phyloP scores from a whole-genome alignment of 2,329 filamentous ascomycete species.

The Colletotrichum sp. region DNA sequence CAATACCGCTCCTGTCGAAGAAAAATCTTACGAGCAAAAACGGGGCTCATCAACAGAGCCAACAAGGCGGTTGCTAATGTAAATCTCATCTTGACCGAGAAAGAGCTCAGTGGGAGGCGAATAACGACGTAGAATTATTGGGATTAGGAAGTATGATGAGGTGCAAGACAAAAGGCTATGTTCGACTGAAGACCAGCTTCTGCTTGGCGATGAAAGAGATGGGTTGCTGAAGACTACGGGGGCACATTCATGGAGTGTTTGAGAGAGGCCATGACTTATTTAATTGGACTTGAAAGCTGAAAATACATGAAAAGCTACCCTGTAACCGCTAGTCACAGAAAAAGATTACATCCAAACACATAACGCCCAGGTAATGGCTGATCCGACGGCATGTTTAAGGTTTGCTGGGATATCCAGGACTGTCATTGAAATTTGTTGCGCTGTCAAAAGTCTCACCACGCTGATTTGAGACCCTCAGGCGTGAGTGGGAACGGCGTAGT shows the following conservation, averaged over 20 bases:
- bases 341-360: not conserved
- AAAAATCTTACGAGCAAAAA: not conserved
- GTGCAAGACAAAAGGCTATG: not conserved
- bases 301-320: not conserved
- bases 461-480: not conserved
- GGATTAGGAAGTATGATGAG: accelerated
- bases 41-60: not conserved
- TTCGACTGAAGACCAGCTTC: not conserved
- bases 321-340: not conserved
- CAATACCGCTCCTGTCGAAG: not conserved
- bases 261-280: not conserved
- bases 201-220: not conserved
- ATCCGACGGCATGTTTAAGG: not conserved
- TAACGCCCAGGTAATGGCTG: not conserved
- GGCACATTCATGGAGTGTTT: not conserved
- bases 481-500: not conserved
- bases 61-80: not conserved
- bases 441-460: not conserved
- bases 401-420: not conserved
- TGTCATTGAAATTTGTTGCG: not conserved
- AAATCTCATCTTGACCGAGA: not conserved
- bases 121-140: not conserved
- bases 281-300: not conserved
- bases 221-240: not conserved
- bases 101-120: accelerated